Conservation (phyloP, 1,139 yeast genomes). For the Debaryomyces coudertii region DNA sequence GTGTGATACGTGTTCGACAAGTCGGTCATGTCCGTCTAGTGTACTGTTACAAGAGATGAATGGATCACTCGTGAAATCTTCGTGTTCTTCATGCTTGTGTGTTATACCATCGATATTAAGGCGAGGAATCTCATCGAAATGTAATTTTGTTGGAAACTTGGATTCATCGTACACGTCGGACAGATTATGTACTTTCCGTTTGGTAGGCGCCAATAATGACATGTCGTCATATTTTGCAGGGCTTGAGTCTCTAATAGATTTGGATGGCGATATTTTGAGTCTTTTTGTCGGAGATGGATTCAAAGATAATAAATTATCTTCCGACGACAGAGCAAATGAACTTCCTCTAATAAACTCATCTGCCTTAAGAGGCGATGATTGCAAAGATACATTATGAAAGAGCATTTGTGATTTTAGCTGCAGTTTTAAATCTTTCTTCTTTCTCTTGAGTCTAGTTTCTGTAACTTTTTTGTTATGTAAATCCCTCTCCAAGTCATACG, state of each 20-base stretch:
- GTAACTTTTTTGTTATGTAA: slow-evolving; percentile 11
- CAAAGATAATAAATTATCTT: slow-evolving; percentile 30
- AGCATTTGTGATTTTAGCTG: slow-evolving; percentile 22
- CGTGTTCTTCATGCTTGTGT: background rate
- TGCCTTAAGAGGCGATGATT: slow-evolving; percentile 7
- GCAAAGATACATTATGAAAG: slow-evolving; percentile 17
- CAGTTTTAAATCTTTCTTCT: slow-evolving; percentile 22
- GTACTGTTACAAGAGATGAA: background rate
- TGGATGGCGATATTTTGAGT: slow-evolving; percentile 12
- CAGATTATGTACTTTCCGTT: background rate
- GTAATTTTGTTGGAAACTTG: background rate
- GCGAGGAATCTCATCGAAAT: slow-evolving; percentile 2
- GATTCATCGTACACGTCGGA: background rate
- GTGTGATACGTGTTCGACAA: background rate
- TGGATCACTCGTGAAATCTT: background rate
- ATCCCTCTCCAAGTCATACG: slow-evolving; percentile 25
- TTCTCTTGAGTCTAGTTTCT: slow-evolving; percentile 12
- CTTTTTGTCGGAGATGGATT: slow-evolving; percentile 38
- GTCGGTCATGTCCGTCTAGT: background rate
- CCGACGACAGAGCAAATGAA: slow-evolving; percentile 8
- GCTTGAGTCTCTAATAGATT: slow-evolving; percentile 4
- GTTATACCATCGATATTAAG: background rate
- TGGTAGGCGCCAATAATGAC: slow-evolving; percentile 6
- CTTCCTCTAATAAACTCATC: slow-evolving; percentile 1
- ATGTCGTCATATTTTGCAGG: slow-evolving; percentile 5